Conservation (phyloP, 495 filamentous ascomycete species). For the Chlorociboria aeruginascens region DNA sequence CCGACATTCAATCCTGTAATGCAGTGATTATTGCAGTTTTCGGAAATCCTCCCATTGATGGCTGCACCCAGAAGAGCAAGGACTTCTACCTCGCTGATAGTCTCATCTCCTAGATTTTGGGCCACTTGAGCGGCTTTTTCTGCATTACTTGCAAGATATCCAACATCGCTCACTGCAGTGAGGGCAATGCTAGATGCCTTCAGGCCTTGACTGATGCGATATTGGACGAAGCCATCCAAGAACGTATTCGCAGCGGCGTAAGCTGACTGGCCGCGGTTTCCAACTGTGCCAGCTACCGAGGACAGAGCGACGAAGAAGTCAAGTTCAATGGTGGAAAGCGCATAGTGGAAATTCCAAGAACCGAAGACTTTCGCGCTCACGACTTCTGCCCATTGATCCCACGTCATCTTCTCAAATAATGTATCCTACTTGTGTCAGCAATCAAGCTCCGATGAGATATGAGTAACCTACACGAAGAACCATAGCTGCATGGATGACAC, state of each 20-base stretch:
- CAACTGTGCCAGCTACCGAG: constrained; percentile 47
- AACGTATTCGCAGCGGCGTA: constrained; percentile 56
- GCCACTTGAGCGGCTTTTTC: constrained; percentile 35
- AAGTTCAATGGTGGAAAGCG: constrained; percentile 29
- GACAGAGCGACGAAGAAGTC: constrained; percentile 61
- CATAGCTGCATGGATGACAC: constrained; percentile 38
- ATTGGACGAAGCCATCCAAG: constrained; percentile 39
- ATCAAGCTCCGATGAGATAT: neutral
- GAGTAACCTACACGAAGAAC: constrained; percentile 28
- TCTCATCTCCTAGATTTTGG: constrained; percentile 36
- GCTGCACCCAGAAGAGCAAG: constrained; percentile 34
- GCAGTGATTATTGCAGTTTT: constrained; percentile 31
- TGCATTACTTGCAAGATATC: constrained; percentile 19
- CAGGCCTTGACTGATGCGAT: constrained; percentile 31
- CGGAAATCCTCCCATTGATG: constrained; percentile 23
- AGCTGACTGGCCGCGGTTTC: constrained; percentile 48
- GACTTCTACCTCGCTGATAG: constrained; percentile 39
- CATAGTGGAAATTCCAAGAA: constrained; percentile 44
- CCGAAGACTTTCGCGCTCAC: constrained; percentile 44
- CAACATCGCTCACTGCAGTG: constrained; percentile 30
- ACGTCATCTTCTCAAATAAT: constrained; percentile 43
- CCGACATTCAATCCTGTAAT: constrained; percentile 38
- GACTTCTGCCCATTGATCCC: constrained; percentile 34
- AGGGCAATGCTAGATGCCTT: constrained; percentile 42
- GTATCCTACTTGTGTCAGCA: constrained; percentile 32